Conservation (phyloP, 768 basidiomycete genomes). For the Pulveroboletus ravenelii region DNA sequence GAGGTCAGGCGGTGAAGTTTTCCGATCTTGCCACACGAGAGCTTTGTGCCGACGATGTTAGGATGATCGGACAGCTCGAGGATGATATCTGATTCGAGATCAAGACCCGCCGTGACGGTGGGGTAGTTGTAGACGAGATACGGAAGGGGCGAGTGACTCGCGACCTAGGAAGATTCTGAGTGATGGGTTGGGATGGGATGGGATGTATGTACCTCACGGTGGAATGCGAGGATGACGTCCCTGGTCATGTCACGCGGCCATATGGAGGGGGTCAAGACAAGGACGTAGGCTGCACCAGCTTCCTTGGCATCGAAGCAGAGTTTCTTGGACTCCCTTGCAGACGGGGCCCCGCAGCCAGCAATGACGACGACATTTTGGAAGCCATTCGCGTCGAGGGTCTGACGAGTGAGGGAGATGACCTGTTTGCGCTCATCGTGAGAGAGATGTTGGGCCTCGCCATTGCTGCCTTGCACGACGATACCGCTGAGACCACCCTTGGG, state of each 20-base stretch:
- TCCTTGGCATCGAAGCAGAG: constrained; percentile 70
- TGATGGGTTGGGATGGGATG: background rate
- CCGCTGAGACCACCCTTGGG: constrained; percentile 66
- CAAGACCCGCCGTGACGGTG: constrained; percentile 71
- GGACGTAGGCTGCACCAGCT: constrained; percentile 76
- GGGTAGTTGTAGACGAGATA: constrained; percentile 87
- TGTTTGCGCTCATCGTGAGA: constrained; percentile 66
- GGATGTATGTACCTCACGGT: constrained; percentile 45
- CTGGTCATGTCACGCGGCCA: constrained; percentile 63
- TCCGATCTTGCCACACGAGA: constrained; percentile 82
- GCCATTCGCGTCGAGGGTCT: constrained; percentile 69
- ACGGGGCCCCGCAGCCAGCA: constrained; percentile 81
- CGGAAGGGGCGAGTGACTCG: constrained; percentile 63
- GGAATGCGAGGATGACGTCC: constrained; percentile 62
- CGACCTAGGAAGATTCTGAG: constrained; percentile 42
- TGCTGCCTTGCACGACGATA: constrained; percentile 69
- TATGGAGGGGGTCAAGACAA: constrained; percentile 70
- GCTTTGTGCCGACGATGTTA: constrained; percentile 81
- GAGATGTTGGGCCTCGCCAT: constrained; percentile 73
- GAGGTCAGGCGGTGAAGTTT: constrained; percentile 75
- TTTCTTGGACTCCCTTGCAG: constrained; percentile 67
- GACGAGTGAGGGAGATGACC: constrained; percentile 59
- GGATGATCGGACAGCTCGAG: constrained; percentile 65
- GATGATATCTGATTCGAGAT: constrained; percentile 79
- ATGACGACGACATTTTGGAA: constrained; percentile 65